These are phyloP conservation scores for Cymodocea nodosa DNA, from an alignment of 116 monocot genomes.

Conservation along the genomic window DNA sequence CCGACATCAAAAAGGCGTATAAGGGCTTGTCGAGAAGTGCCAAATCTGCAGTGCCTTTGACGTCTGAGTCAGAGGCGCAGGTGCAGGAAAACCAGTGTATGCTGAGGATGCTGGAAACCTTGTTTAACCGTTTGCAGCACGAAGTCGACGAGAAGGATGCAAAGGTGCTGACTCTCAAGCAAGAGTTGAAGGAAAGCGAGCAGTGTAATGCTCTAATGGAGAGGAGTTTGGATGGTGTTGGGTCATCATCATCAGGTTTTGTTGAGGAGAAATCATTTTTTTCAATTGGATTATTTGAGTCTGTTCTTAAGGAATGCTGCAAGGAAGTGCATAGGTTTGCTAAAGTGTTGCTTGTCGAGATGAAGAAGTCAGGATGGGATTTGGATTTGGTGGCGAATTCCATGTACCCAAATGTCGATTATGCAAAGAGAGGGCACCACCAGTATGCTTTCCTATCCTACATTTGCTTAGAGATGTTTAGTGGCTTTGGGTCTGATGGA, in stretches of 20 bases:
- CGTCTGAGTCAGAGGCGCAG: slow-evolving; percentile 41
- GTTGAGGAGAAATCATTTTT: slow-evolving; percentile 36
- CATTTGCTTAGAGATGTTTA: slow-evolving; percentile 66
- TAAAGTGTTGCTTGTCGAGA: slow-evolving; percentile 26
- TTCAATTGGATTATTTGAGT: slow-evolving; percentile 51
- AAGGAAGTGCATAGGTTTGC: slow-evolving; percentile 43
- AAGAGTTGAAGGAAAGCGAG: slow-evolving; percentile 25
- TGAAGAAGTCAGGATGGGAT: slow-evolving; percentile 51
- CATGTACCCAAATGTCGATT: slow-evolving; percentile 42
- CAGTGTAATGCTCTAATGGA: slow-evolving; percentile 21
- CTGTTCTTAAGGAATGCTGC: slow-evolving; percentile 49
- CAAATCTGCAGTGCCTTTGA: slow-evolving; percentile 9
- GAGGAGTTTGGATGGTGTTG: slow-evolving; percentile 19
- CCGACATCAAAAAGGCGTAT: slow-evolving; percentile 43
- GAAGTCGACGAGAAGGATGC: slow-evolving; percentile 70
- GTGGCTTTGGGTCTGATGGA: slow-evolving; percentile 34
- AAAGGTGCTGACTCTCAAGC: slow-evolving; percentile 28
- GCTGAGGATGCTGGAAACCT: slow-evolving; percentile 54
- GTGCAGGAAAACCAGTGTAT: slow-evolving; percentile 90
- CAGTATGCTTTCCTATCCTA: slow-evolving; percentile 68
- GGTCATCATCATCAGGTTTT: slow-evolving; percentile 3
- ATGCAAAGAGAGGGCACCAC: slow-evolving; percentile 53
- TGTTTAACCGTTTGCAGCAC: slow-evolving; percentile 57
- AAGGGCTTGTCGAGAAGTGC: slow-evolving; percentile 2
- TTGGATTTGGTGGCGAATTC: slow-evolving; percentile 40